Percentiles rank a stretch among this genome's conserved stretches.
Evolutionary conservation across 257 asterid species (phyloP).

Genomic region (Nicotiana otophora): DNA sequence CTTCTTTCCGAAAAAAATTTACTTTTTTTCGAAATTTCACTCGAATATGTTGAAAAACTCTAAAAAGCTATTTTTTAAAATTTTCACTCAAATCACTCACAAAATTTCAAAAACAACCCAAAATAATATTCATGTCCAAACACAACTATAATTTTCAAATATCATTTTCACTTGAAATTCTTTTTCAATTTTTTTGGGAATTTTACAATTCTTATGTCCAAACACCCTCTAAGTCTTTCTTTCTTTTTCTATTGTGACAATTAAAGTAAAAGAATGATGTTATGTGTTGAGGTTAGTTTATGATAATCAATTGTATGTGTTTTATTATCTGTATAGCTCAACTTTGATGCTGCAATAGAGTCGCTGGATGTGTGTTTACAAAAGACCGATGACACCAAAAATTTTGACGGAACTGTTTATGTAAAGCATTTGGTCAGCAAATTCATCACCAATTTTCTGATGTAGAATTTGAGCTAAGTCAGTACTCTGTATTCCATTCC

Average conservation of each 20-base stretch:
- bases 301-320: not conserved
- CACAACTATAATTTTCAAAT: too few species aligned
- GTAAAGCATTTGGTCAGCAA: conserved; percentile 78
- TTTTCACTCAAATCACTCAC: too few species aligned
- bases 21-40: too few species aligned
- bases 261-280: not conserved
- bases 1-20: too few species aligned
- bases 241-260: not conserved
- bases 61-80: too few species aligned
- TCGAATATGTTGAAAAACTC: too few species aligned
- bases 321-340: conserved; percentile 38
- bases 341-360: conserved; percentile 64
- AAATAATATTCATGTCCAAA: too few species aligned
- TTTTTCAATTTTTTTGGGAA: too few species aligned
- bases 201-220: too few species aligned
- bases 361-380: conserved; percentile 57
- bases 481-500: not conserved
- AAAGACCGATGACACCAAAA: conserved; percentile 52
- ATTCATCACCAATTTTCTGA: conserved; percentile 57
- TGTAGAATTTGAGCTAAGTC: not conserved
- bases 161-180: too few species aligned
- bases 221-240: not conserved
- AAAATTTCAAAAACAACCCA: too few species aligned
- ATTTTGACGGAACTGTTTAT: conserved; percentile 60
- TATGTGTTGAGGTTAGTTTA: too few species aligned